Evolutionary conservation across 768 basidiomycete genomes (phyloP).

Genomic region (Leccinum uliginosum): DNA sequence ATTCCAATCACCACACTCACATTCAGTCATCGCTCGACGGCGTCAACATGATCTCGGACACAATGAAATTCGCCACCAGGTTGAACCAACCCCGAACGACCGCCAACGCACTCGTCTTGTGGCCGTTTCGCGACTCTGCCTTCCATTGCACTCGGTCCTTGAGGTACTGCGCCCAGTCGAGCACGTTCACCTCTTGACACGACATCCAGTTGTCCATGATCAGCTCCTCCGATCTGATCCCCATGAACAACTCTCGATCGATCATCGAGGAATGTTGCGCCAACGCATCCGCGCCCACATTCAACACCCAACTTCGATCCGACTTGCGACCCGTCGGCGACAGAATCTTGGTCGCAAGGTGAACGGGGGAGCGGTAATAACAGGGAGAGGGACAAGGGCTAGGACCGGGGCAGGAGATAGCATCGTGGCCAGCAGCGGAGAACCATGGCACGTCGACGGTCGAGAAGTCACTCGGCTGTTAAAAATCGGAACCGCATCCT

Average conservation of each 20-base stretch:
- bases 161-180: constrained; percentile 82
- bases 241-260: constrained; percentile 81
- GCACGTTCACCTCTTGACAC: constrained; percentile 57
- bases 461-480: constrained; percentile 49
- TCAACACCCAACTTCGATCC: constrained; percentile 73
- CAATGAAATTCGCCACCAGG: constrained; percentile 73
- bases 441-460: constrained; percentile 32
- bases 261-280: constrained; percentile 84
- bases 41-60: constrained; percentile 78
- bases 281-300: constrained; percentile 53
- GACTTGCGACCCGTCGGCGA: constrained; percentile 36
- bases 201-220: constrained; percentile 68
- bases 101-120: constrained; percentile 68
- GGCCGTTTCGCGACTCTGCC: constrained; percentile 48
- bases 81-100: constrained; percentile 82
- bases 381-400: background rate
- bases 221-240: constrained; percentile 85
- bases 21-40: constrained; percentile 38
- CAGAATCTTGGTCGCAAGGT: constrained; percentile 34
- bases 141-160: constrained; percentile 71
- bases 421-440: constrained; percentile 16
- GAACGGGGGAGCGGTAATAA: background rate
- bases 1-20: no score
- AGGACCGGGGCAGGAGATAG: constrained; percentile 1
- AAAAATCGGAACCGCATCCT: constrained; percentile 66